Conservation (phyloP, 345 rosid species). For the Populus tremula region DNA sequence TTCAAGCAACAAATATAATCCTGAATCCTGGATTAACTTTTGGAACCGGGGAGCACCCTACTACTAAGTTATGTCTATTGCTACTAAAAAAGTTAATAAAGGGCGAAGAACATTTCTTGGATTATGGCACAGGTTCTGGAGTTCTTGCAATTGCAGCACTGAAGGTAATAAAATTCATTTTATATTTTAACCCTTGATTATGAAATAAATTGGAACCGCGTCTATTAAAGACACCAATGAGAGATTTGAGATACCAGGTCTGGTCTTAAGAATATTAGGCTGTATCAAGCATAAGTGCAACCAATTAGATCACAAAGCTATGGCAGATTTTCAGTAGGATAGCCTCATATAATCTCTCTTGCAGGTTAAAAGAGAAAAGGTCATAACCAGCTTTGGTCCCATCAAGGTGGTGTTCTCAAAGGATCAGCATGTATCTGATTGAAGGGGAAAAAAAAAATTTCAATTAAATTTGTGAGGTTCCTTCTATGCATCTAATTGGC, state of each 20-base stretch:
- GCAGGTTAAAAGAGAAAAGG: background rate
- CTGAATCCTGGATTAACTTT: constrained; percentile 85
- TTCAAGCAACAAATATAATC: constrained; percentile 63
- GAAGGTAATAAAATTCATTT: constrained; percentile 43
- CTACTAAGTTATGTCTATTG: constrained; percentile 66
- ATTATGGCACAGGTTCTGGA: constrained; percentile 95
- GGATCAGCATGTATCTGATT: no score
- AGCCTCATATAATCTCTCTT: background rate
- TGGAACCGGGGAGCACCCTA: constrained; percentile 91
- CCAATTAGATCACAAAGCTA: background rate
- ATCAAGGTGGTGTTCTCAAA: no score
- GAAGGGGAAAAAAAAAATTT: background rate
- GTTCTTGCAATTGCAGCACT: constrained; percentile 86
- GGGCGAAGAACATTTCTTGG: constrained; percentile 75
- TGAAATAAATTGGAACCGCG: background rate
- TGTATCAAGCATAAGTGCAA: background rate
- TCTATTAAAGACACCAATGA: background rate
- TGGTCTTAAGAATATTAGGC: background rate
- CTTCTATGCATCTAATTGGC: background rate
- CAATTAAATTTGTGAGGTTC: background rate
- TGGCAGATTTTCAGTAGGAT: background rate
- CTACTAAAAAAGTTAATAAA: constrained; percentile 56
- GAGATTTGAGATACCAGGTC: background rate
- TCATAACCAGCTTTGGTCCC: no score
- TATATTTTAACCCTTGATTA: background rate